Base-by-base conservation (phyloP, 2,329 filamentous ascomycete species). In the Pseudocercospora crystallina region DNA sequence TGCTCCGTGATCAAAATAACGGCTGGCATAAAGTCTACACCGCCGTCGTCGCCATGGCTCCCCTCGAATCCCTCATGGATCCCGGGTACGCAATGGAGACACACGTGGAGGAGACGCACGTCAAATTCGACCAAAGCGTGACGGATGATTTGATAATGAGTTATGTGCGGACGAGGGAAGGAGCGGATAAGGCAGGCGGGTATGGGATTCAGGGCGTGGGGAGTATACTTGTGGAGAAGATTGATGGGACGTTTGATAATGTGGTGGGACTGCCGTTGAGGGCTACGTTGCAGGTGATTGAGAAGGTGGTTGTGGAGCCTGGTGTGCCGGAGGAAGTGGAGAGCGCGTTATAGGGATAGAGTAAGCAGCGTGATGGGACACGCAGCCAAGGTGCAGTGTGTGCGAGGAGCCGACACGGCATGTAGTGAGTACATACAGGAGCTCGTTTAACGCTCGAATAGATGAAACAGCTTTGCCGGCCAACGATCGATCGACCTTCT, bases 191-290 rank as follows among this genome's bases (percentile, higher is more conserved):
- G 77, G 94, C 94, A 0, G 94, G 94, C 2, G 94, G 94, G 0
- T 99, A 99, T 71, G 94, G 90, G 1, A 82, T 99, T 46, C 94
- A 99, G 72, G 94, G 92, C 0, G 76, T 92, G 9, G 94, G 89
- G 1, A 86, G 88, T 8, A 84, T 96, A 68, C 72, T 99, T 50
- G 84, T 99, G 10, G 90, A 96, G 69, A 86, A 80, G 70, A 87
- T 99, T 58, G 89, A 96, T 58, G 94, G 94, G 9, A 84, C 83
- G 47, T 89, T 90, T 64, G 94, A 99, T 75, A 97, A 97, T 70
- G 94, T 97, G 1, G 85, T 99, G 26, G 94, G 94, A 0, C 69
- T 99, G 69, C 94, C 94, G 7, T 78, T 97, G 58, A 81, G 90
- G 61, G 80, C 82, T 59, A 88, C 85, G 10, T 68, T 99, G 69